Evolutionary conservation across 2,329 filamentous ascomycete species (phyloP), one percentile per base, ranked within the genome.

Genomic region (Fusarium acutatum): DNA sequence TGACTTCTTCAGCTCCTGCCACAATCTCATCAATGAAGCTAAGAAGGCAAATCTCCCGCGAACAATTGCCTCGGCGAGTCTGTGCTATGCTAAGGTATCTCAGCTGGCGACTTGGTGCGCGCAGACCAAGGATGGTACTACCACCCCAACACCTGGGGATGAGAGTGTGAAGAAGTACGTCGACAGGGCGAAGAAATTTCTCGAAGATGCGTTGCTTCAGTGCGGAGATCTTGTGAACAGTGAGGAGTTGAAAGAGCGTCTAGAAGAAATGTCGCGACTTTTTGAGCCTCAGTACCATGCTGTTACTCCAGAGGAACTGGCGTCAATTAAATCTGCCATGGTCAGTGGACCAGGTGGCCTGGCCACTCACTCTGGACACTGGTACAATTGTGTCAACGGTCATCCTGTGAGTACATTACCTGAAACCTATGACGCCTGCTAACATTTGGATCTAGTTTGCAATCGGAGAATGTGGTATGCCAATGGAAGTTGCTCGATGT

Each of bases 381-480:
- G 80, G 80, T 81, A 81, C 49, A 76, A 73, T 9, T 82, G 80
- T 32, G 60, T 49, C 37, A 81, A 81, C 34, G 77, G 79, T 1
- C 79, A 82, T 63, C 69, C 77, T 41, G 79, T 80, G 49, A 54
- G 74, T 74, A 60, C 1, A 28, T 6, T 32, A 1, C 7, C 26
- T 47, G 18, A 7, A 37, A 6, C 11, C 54, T 17, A 59, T 35
- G 61, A 22, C 62, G 32, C 7, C 43, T 56, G 12, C 38, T 60
- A 50, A 50, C 28, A 6, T 30, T 14, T 20, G 6, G 20, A 34
- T 32, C 37, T 41, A 89, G 24, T 91, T 93, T 72, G 88, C 90
- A 0, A 84, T 93, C n/a, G 90, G 90, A 4, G 89, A 92, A 67
- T 93, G 91, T 74, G 90, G 91, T 1, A 89, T 90, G 86, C 89